phyloP scores from a whole-genome alignment of 805 yeast genomes.

The Yamadazyma sp. region DNA sequence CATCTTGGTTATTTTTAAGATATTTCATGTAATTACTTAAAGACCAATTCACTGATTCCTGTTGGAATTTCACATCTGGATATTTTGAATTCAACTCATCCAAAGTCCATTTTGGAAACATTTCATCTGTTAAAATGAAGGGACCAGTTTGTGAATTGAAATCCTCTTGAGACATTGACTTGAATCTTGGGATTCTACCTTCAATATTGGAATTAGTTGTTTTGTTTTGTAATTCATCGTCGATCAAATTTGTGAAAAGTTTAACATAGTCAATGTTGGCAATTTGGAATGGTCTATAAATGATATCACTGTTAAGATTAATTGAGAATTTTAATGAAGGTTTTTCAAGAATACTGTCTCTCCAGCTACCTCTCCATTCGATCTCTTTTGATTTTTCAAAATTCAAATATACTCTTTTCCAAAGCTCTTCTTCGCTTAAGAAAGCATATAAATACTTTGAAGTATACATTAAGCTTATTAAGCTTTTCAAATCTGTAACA shows the following conservation, averaged over 20 bases:
- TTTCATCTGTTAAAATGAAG: constrained; percentile 49
- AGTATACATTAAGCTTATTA: constrained; percentile 51
- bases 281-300: constrained; percentile 82
- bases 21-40: constrained; percentile 60
- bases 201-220: constrained; percentile 16
- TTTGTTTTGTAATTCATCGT: constrained; percentile 39
- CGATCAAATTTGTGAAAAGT: constrained; percentile 47
- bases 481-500: constrained; percentile 45
- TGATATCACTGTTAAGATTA: constrained; percentile 63
- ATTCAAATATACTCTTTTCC: constrained; percentile 61
- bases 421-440: constrained; percentile 71
- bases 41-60: constrained; percentile 84
- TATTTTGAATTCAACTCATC: constrained; percentile 48
- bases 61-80: constrained; percentile 65
- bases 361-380: constrained; percentile 81
- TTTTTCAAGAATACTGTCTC: constrained; percentile 50
- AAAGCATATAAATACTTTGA: constrained; percentile 73
- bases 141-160: constrained; percentile 57
- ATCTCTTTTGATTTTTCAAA: constrained; percentile 5
- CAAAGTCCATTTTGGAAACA: constrained; percentile 71
- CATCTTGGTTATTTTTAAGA: constrained; percentile 62
- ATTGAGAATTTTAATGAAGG: constrained; percentile 50
- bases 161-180: constrained; percentile 44
- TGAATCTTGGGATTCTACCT: constrained; percentile 52
- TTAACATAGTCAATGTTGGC: constrained; percentile 61